Conservation (phyloP, 768 basidiomycete genomes). For the Termitomyces sp. region DNA sequence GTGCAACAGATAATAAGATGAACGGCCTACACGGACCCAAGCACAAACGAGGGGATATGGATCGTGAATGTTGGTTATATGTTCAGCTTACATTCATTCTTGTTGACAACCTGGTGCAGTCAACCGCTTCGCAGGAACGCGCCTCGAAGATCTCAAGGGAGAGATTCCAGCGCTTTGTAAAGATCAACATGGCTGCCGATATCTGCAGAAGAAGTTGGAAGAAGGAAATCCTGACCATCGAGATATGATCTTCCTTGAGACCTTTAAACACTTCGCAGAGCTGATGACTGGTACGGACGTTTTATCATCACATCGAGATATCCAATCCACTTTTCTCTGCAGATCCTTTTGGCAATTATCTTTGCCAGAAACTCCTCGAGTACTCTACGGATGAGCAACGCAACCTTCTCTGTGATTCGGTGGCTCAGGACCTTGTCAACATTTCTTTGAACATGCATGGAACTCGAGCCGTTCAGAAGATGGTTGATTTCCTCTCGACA, state of each 20-base stretch:
- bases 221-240: slow-evolving; percentile 94
- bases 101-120: slow-evolving; percentile 42
- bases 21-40: slow-evolving; percentile 90
- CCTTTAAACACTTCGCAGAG: slow-evolving; percentile 95
- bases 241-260: slow-evolving; percentile 99
- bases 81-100: not conserved
- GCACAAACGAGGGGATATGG: slow-evolving; percentile 91
- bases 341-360: slow-evolving; percentile 99
- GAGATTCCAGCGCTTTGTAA: slow-evolving; percentile 95
- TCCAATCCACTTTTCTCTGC: not conserved
- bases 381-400: slow-evolving; percentile 97
- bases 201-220: slow-evolving; percentile 98
- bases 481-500: slow-evolving; percentile 98
- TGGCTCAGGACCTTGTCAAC: slow-evolving; percentile 94
- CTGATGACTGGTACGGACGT: slow-evolving; percentile 83
- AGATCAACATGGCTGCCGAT: slow-evolving; percentile 98
- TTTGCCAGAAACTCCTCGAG: slow-evolving; percentile 97
- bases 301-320: slow-evolving; percentile 6
- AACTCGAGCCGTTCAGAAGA: slow-evolving; percentile 98
- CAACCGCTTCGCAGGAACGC: slow-evolving; percentile 95
- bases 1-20: slow-evolving; percentile 71
- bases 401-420: slow-evolving; percentile 94
- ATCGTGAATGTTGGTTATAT: slow-evolving; percentile 66
- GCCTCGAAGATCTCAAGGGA: slow-evolving; percentile 92
- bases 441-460: slow-evolving; percentile 99